A percentile compares a stretch with the other conserved stretches of the same genome.
phyloP scores from a whole-genome alignment of 2,329 filamentous ascomycete genomes.

The Paecilomyces sp. region DNA sequence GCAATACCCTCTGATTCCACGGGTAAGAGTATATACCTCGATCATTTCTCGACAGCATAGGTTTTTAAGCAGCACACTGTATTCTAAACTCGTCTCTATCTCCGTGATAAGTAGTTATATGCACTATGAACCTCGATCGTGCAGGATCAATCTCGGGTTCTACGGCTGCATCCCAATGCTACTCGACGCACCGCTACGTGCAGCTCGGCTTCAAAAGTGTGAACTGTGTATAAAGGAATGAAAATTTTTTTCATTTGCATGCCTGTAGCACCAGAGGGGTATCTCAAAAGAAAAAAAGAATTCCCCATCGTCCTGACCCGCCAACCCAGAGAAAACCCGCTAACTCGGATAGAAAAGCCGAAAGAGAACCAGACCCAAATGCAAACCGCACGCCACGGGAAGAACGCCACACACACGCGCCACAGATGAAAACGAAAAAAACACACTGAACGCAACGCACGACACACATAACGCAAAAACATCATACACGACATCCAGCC shows the following conservation, averaged over 20 bases:
- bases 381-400: neutral
- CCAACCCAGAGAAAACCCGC: neutral
- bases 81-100: too few species aligned
- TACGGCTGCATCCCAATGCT: neutral
- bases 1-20: too few species aligned
- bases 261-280: neutral
- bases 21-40: too few species aligned
- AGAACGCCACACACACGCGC: neutral
- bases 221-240: neutral
- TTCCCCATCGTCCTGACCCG: neutral
- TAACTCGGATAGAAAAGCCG: neutral
- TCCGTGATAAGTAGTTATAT: neutral
- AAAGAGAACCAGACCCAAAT: neutral
- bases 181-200: neutral
- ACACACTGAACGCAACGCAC: neutral
- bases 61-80: too few species aligned
- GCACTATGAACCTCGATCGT: neutral
- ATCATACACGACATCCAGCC: neutral
- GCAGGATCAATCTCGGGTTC: neutral
- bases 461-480: neutral
- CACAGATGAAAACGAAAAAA: neutral
- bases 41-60: too few species aligned
- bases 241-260: neutral
- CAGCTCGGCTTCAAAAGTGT: neutral
- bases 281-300: neutral